Conservation (phyloP, 148 eudicot genomes). For the Nyssa sinensis region DNA sequence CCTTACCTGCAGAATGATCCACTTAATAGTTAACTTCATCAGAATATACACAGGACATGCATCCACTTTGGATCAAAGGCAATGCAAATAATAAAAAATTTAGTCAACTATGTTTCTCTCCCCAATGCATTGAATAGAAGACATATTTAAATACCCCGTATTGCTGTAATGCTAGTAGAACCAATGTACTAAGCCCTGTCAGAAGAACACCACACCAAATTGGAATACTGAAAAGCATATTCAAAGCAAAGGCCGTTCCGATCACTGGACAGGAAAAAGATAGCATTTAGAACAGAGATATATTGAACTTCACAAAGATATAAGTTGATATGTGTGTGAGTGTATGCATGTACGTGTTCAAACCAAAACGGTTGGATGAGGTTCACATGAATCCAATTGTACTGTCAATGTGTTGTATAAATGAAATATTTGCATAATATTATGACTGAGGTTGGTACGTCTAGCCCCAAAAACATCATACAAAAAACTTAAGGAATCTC, state of each 20-base stretch:
- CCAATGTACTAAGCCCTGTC: conserved; percentile 88
- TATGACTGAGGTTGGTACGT: background rate
- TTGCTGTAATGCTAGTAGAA: conserved; percentile 84
- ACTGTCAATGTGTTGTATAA: background rate
- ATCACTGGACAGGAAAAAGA: conserved; percentile 56
- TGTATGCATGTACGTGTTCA: background rate
- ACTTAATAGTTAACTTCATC: background rate
- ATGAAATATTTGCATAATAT: background rate
- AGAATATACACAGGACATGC: too few species aligned
- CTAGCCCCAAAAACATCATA: conserved; percentile 2
- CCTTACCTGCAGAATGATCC: conserved; percentile 58
- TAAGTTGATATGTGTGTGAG: background rate
- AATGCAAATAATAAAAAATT: background rate
- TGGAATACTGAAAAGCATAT: conserved; percentile 87
- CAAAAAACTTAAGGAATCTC: background rate
- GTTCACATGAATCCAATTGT: conserved; percentile 1
- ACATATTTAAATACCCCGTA: conserved; percentile 63
- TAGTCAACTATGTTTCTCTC: background rate
- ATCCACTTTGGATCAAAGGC: background rate
- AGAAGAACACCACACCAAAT: conserved; percentile 93
- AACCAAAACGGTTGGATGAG: background rate
- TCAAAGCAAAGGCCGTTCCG: conserved; percentile 96
- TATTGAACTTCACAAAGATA: conserved; percentile 5
- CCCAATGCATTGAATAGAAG: background rate
- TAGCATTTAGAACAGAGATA: conserved; percentile 4